phyloP scores from a whole-genome alignment of 768 basidiomycete genomes.

The Hebeloma cylindrosporum region DNA sequence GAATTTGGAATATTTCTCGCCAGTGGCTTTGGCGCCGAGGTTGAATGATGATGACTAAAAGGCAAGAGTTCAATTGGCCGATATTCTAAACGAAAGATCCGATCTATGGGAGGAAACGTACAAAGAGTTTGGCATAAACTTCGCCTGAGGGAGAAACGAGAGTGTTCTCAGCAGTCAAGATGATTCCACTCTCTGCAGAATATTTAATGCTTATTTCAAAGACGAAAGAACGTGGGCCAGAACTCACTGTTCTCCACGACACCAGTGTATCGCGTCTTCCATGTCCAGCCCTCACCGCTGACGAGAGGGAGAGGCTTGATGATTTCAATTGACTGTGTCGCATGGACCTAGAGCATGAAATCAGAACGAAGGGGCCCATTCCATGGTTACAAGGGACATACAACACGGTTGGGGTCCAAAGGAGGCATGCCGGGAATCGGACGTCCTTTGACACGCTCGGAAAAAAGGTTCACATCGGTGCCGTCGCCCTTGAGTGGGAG shows the following conservation, averaged over 20 bases:
- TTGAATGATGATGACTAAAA: constrained; percentile 63
- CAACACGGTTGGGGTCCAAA: constrained; percentile 68
- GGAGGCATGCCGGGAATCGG: constrained; percentile 67
- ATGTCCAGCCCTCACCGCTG: constrained; percentile 79
- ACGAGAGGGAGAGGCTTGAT: constrained; percentile 74
- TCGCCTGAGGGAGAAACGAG: constrained; percentile 64
- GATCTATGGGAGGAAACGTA: constrained; percentile 35
- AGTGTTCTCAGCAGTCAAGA: constrained; percentile 61
- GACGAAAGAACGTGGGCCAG: neutral
- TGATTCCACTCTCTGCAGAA: constrained; percentile 67
- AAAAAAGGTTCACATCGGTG: constrained; percentile 71
- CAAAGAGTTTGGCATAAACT: constrained; percentile 63
- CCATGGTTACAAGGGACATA: constrained; percentile 33
- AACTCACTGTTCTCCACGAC: constrained; percentile 80
- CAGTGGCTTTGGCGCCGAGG: constrained; percentile 65
- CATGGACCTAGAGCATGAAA: constrained; percentile 59
- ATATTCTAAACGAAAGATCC: neutral
- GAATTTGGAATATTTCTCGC: constrained; percentile 59
- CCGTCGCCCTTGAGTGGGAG: constrained; percentile 68
- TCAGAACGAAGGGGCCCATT: neutral
- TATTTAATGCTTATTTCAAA: neutral
- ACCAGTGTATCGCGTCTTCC: constrained; percentile 63
- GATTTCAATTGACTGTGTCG: constrained; percentile 75
- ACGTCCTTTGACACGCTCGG: constrained; percentile 43
- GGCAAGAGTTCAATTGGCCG: neutral